These are phyloP conservation scores for Leccinum griseonigrum DNA, from an alignment of 1,284 basidiomycete genomes.

Conservation along the genomic window DNA sequence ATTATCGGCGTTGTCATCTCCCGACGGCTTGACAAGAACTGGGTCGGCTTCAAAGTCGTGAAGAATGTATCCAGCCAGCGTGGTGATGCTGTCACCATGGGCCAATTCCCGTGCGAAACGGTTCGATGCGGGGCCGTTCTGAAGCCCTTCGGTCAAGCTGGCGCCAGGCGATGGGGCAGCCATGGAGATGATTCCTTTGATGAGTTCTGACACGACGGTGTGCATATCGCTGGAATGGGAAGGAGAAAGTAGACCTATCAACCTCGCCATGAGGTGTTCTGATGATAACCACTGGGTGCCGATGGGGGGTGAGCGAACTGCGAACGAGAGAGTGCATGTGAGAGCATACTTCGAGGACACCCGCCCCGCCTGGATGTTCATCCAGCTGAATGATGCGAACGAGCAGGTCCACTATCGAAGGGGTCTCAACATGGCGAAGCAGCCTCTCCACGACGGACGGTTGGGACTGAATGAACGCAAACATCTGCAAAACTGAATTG, in stretches of 20 bases:
- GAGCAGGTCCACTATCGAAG: constrained; percentile 90
- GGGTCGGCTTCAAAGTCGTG: constrained; percentile 48
- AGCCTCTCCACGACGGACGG: constrained; percentile 83
- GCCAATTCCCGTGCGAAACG: constrained; percentile 91
- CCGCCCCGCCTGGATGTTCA: constrained; percentile 77
- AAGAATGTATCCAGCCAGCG: constrained; percentile 80
- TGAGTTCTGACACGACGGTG: constrained; percentile 85
- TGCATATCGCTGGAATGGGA: constrained; percentile 78
- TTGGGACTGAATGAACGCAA: constrained; percentile 85
- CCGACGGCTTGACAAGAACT: constrained; percentile 19
- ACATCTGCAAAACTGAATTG: constrained; percentile 64
- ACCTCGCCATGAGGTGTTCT: constrained; percentile 78
- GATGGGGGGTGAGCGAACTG: constrained; percentile 22
- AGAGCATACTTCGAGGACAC: constrained; percentile 80
- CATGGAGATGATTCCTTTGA: constrained; percentile 95
- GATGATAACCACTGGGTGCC: constrained; percentile 79
- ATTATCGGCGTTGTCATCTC: constrained; percentile 12
- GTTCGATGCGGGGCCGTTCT: constrained; percentile 77
- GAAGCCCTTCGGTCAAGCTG: constrained; percentile 61
- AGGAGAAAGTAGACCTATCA: constrained; percentile 86
- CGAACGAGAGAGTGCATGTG: constrained; percentile 24
- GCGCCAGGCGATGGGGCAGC: constrained; percentile 85
- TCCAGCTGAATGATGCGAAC: constrained; percentile 93
- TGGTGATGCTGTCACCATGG: constrained; percentile 67
- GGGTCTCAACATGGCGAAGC: constrained; percentile 83